Base-by-base conservation (phyloP, 306 rosid genomes). In the Fragaria ananassa region DNA sequence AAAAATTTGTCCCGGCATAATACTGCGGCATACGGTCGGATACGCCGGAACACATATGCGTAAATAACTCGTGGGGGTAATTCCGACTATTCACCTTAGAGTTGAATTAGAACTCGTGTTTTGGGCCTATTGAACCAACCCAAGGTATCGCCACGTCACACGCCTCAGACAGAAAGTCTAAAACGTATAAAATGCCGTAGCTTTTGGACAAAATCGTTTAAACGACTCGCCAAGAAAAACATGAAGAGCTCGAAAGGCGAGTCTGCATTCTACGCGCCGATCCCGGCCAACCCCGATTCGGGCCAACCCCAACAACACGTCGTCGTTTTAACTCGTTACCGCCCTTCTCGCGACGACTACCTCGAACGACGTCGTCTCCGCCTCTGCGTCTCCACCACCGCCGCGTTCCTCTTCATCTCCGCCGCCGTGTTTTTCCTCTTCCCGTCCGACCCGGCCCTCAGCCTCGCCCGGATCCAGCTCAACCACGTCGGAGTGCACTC, bases 381-480 rank as follows among this genome's bases (percentile, higher is more conserved):
- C 29, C 58, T 74, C 63, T 74, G 49, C 68, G 31, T 83, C 81
- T 2, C 50, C 58, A 54, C 27, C 81, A 37, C 79, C 74, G 73
- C 64, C 80, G 21, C 37, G 57, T 1, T 84, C 60, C 37, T 89
- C 68, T 74, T 91, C 72, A 39, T 89, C 72, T 19, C 76, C 68
- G 89, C 81, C 37, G 83, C 79, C n/a, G 51, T 58, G 49, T 90
- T 80, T 75, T 6, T 89, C 56, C 82, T 95, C 74, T 90, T 80
- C 74, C 97, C 97, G 4, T 85, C 95, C 74, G 92, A 95, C 62
- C 98, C 97, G 0, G 62, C 74, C 2, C 67, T 95, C 46, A 86
- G 79, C 13, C 77, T 92, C 74, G 84, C 11, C 71, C 87, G 96
- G 5, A 10, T 95, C 83, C 80, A 80, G 18, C 87, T 91, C 78